phyloP scores from a whole-genome alignment of 2,329 filamentous ascomycete species.

The Shiraia bambusicola region DNA sequence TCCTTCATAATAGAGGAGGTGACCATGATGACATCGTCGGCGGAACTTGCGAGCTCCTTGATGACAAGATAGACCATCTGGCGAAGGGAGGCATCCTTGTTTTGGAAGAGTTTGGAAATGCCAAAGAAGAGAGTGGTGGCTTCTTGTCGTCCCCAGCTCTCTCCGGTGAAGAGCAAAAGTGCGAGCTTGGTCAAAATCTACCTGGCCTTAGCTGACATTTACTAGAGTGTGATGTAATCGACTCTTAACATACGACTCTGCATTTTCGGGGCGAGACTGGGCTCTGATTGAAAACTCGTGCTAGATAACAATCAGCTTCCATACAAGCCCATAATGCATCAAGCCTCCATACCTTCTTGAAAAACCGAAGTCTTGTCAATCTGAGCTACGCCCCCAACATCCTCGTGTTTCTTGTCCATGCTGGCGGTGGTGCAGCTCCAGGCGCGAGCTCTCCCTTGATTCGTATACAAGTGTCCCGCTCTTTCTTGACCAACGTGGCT shows the following conservation, averaged over 20 bases:
- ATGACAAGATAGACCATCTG: constrained; percentile 99
- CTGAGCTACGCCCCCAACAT: constrained; percentile 93
- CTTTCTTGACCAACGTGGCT: constrained; percentile 41
- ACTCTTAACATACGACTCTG: constrained; percentile 67
- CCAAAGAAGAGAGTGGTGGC: constrained; percentile 98
- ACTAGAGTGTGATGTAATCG: not conserved
- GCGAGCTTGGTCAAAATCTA: constrained; percentile 84
- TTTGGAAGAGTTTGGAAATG: constrained; percentile 97
- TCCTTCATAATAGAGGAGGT: constrained; percentile 99
- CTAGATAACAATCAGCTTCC: constrained; percentile 53
- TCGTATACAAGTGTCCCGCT: constrained; percentile 29
- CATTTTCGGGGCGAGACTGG: constrained; percentile 97
- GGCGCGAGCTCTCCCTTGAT: constrained; percentile 23
- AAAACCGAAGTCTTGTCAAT: constrained; percentile 97
- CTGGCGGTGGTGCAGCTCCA: constrained; percentile 22
- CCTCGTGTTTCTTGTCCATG: constrained; percentile 92
- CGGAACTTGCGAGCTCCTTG: constrained; percentile 93
- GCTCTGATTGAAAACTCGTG: constrained; percentile 95
- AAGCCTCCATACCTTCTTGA: constrained; percentile 78
- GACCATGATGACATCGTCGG: constrained; percentile 99
- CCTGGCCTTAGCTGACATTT: constrained; percentile 2
- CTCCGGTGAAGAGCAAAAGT: constrained; percentile 92
- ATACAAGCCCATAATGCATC: constrained; percentile 3
- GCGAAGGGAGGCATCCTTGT: constrained; percentile 95
- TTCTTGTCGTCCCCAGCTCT: constrained; percentile 96